Conservation (phyloP, 225 moss, liverwort and hornwort species). For the Antitrichia curtipendula region DNA sequence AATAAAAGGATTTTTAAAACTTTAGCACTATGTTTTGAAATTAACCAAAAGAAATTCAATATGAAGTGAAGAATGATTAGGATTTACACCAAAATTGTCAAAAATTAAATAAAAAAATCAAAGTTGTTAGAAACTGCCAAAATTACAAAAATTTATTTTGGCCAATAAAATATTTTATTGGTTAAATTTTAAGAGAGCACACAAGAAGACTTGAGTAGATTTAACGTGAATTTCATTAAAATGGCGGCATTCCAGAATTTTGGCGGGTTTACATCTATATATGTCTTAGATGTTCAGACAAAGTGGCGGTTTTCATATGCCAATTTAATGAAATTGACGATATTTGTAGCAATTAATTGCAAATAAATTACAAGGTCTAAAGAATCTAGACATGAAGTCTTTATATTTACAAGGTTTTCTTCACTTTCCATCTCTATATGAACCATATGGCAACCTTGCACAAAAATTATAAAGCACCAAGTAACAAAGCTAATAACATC, state of each 20-base stretch:
- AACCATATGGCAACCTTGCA: background rate
- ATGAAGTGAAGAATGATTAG: background rate
- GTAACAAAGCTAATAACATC: background rate
- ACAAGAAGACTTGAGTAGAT: fast-evolving
- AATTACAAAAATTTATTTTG: background rate
- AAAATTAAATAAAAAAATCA: too few species aligned
- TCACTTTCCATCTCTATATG: background rate
- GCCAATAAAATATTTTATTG: fast-evolving
- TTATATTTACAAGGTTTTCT: background rate
- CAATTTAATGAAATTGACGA: too few species aligned
- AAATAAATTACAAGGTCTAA: background rate
- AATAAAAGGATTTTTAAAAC: too few species aligned
- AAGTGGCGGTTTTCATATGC: too few species aligned
- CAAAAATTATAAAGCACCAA: background rate
- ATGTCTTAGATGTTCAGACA: too few species aligned
- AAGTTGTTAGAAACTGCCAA: too few species aligned
- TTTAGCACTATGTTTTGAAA: background rate
- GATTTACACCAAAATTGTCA: background rate
- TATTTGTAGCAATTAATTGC: background rate
- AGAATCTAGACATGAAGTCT: background rate
- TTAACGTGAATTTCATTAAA: too few species aligned
- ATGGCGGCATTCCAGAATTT: too few species aligned
- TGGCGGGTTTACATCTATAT: too few species aligned
- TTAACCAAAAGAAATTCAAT: background rate
- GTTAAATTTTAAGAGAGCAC: background rate